A percentile compares a stretch with the other conserved stretches of the same genome.
Conservation (phyloP, 495 filamentous ascomycete genomes). For the Pseudoneurospora amorphoporcata region DNA sequence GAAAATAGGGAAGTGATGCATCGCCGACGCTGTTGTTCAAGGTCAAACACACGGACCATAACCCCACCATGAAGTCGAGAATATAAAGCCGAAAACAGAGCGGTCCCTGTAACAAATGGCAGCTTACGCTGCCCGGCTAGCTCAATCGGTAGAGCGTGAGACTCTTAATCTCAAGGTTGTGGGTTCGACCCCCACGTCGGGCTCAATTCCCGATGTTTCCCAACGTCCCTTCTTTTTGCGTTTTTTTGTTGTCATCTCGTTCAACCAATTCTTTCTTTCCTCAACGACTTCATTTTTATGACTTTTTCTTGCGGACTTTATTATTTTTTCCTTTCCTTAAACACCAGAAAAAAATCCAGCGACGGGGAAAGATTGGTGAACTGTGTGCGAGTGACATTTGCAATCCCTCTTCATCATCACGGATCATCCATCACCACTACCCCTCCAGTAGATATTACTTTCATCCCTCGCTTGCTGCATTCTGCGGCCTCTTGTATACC, state of each 20-base stretch:
- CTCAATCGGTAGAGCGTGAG: conserved; percentile 80
- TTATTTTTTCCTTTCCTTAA: no score
- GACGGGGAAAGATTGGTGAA: no score
- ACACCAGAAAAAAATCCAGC: no score
- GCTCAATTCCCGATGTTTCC: neutral
- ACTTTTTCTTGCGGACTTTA: no score
- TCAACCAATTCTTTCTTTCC: no score
- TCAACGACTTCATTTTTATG: no score
- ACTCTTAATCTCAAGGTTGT: conserved; percentile 42
- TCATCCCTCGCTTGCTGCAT: neutral
- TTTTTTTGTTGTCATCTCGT: neutral
- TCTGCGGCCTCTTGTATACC: neutral
- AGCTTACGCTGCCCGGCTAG: conserved; percentile 39
- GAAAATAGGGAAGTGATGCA: neutral
- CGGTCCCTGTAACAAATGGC: neutral
- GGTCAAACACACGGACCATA: neutral
- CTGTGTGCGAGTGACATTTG: no score
- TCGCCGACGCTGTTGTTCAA: neutral
- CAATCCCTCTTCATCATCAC: no score
- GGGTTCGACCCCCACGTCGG: neutral
- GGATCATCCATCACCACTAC: no score
- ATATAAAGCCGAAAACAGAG: neutral
- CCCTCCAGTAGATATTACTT: no score
- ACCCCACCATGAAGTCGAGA: neutral
- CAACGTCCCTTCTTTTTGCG: neutral